Evolutionary conservation across 2,329 filamentous ascomycete genomes (phyloP), one percentile per base, ranked within the genome.

Genomic region (Phoma sp.): DNA sequence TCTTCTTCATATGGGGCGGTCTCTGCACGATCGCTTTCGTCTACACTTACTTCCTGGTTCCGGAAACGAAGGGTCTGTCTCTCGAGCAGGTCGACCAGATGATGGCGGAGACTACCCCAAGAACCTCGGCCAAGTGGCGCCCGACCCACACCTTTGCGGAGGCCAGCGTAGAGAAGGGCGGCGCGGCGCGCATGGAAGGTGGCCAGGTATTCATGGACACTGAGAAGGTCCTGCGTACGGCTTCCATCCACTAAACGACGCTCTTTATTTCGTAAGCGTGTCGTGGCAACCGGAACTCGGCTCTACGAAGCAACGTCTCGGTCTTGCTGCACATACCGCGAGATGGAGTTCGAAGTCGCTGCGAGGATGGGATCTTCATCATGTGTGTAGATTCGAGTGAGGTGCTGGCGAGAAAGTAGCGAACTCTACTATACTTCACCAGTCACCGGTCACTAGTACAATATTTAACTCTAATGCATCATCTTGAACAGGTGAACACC

Each of bases 31-130:
- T 76, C 38, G 60, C 82, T 46, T 91, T 91, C 69, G 88, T 90
- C 27, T 91, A 85, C 78, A 83, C 80, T 68, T 85, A 89, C 81
- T 57, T 57, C 54, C 49, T 57, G 15, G 85, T 90, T 29, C 90
- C 86, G 64, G 88, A 90, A 76, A 90, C 88, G 4, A 89, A 86
- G 77, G 88, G 88, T 74, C 86, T 90, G 72, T 88, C 85, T 65
- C 78, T 91, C 40, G 88, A 91, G 72, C 87, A 91, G 77, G 89
- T 91, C 63, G 87, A 90, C 71, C 54, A 57, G 49, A 57, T 60
- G 57, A 87, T 93, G 83, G 89, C 91, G 80, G 89, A 93, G 85
- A 86, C 85, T 29, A 89, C 84, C 5, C 89, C 90, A 40, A 85
- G 88, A 59, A 90, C 83, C n/a, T 92, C 88, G 2, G 80, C 85